Percentiles rank a stretch among this genome's conserved stretches.
Conservation (phyloP, 1,139 yeast species). For the Keqinozyma sinolaborantium region DNA sequence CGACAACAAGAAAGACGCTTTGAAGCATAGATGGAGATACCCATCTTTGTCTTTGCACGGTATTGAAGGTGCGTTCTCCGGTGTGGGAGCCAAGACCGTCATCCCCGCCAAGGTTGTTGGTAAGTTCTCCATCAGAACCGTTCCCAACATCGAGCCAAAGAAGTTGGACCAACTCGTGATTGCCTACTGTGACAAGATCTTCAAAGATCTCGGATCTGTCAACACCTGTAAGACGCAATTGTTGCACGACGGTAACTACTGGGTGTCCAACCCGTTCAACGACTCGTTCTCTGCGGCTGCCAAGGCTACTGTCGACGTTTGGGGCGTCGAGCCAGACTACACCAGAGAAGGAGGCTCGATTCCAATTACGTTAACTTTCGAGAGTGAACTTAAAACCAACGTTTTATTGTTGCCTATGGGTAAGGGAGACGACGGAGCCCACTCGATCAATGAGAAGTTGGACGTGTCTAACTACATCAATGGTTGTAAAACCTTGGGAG, state of each 20-base stretch:
- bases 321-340: constrained; percentile 93
- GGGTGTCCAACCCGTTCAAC: constrained; percentile 94
- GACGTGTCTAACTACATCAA: constrained; percentile 85
- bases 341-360: constrained; percentile 99
- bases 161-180: constrained; percentile 77
- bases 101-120: constrained; percentile 94
- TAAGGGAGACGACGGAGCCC: constrained; percentile 99
- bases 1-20: constrained; percentile 72
- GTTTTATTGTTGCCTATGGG: constrained; percentile 95
- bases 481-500: constrained; percentile 92
- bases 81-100: constrained; percentile 95
- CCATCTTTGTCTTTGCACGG: constrained; percentile 97
- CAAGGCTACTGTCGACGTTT: constrained; percentile 88
- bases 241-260: constrained; percentile 92
- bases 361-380: constrained; percentile 92
- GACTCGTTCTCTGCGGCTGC: constrained; percentile 93
- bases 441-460: constrained; percentile 92
- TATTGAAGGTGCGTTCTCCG: constrained; percentile 94
- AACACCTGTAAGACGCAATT: constrained; percentile 71
- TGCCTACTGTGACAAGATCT: constrained; percentile 63
- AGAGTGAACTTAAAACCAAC: constrained; percentile 76
- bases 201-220: constrained; percentile 68
- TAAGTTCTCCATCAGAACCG: constrained; percentile 95
- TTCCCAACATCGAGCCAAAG: constrained; percentile 82
- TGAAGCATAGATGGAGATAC: constrained; percentile 98